Evolutionary conservation across 139 green algal genomes (phyloP), one percentile per base, ranked within the genome.

Genomic region (Closterium sp.): DNA sequence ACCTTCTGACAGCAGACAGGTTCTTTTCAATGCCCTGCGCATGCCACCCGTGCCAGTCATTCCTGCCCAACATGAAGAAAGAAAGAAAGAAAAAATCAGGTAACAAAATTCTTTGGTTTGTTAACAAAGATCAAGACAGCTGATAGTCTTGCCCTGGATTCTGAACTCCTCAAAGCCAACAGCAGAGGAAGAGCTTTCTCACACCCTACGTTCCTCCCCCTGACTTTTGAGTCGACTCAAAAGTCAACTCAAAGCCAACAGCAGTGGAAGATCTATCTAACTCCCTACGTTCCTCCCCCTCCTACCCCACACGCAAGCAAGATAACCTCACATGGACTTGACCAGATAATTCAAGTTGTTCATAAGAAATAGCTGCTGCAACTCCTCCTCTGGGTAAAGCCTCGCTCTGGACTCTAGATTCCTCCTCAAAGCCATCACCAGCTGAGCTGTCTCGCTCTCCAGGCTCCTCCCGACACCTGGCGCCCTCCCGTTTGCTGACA

Each of bases 381-480:
- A 2, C 27, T 30, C 84, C 84, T 87, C 84, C 9, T 87, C 84
- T 19, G n/a, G n/a, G 22, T 87, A 87, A 6, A 87, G 84, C 84
- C 28, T 28, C 2, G 84, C 22, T 19, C 84, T 30, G 1, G 27
- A 17, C 84, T 87, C 84, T 31, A 87, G 84, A 4, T 87, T 87
- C 84, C n/a, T 87, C 84, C 84, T 30, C 19, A 87, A 9, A 30
- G 84, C 84, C 84, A 31, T 87, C 84, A 87, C 84, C 84, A 87
- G 84, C 84, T 87, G 84, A 30, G 84, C 84, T 31, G 84, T 87
- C 84, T 87, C 84, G 11, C 84, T 31, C 84, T 87, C 84, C 84
- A 87, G 11, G 28, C 84, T 87, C 28, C 84, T 30, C n/a, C 84
- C 84, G 84, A 73, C 50, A 73, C 50, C 50, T 73, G 50, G 50